phyloP scores from a whole-genome alignment of 2,329 filamentous ascomycete species.

The Colletotrichum sp. region DNA sequence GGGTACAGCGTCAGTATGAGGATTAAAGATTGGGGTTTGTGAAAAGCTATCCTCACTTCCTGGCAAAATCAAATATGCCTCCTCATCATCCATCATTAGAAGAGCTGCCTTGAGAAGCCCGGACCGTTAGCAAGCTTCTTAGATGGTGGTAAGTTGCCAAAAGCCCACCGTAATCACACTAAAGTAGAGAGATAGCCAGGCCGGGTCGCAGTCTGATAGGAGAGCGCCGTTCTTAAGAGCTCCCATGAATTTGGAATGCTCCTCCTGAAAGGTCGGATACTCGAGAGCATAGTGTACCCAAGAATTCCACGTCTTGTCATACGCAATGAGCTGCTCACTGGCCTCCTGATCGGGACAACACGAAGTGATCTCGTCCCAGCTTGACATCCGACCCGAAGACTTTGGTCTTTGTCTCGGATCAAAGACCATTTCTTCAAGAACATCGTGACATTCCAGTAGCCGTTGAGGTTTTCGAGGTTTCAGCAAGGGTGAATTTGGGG shows the following conservation, averaged over 20 bases:
- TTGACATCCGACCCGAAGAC: neutral
- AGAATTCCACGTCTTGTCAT: constrained; percentile 21
- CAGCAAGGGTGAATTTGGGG: neutral
- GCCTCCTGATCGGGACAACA: constrained; percentile 28
- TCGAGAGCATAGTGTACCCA: constrained; percentile 25
- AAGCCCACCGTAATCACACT: constrained; percentile 16
- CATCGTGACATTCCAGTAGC: neutral
- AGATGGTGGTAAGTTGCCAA: neutral
- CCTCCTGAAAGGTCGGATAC: constrained; percentile 20
- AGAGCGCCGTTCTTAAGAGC: neutral
- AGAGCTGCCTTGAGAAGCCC: neutral
- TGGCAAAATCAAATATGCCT: neutral
- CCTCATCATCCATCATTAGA: constrained; percentile 6
- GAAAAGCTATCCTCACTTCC: neutral
- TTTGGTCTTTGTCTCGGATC: neutral
- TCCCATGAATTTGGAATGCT: constrained; percentile 9
- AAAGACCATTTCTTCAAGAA: neutral
- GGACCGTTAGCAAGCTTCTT: neutral
- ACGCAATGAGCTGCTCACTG: constrained; percentile 7
- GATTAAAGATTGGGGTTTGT: too few species aligned
- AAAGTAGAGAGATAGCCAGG: constrained; percentile 25
- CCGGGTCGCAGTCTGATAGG: neutral
- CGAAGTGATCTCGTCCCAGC: neutral
- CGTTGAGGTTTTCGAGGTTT: neutral
- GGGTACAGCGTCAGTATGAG: neutral